phyloP scores from a whole-genome alignment of 2,329 filamentous ascomycete genomes.

The Metarhizium humberi region DNA sequence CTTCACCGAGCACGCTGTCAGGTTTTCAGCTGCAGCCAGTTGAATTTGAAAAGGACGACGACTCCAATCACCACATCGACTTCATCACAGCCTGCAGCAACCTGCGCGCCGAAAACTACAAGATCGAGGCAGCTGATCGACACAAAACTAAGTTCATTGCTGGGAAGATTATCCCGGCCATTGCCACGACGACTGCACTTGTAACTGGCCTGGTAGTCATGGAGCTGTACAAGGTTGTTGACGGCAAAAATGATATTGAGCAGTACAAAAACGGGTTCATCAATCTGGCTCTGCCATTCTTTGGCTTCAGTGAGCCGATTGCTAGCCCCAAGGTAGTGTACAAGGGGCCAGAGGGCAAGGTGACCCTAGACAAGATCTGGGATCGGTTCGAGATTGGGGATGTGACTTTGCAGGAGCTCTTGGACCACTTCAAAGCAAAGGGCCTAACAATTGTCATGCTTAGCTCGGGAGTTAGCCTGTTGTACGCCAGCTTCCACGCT shows the following conservation, averaged over 20 bases:
- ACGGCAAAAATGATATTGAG: conserved; percentile 93
- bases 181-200: conserved; percentile 91
- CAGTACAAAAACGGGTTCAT: conserved; percentile 99
- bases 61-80: conserved; percentile 96
- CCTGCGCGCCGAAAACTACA: conserved; percentile 94
- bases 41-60: conserved; percentile 98
- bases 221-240: conserved; percentile 92
- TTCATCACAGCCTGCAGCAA: conserved; percentile 98
- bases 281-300: conserved; percentile 93
- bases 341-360: conserved; percentile 65
- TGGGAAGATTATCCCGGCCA: conserved; percentile 97
- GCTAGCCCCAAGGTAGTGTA: conserved; percentile 89
- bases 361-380: conserved; percentile 92
- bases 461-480: conserved; percentile 89
- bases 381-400: conserved; percentile 89
- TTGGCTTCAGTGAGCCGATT: conserved; percentile 96
- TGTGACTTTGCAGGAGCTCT: conserved; percentile 74
- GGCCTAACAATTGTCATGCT: conserved; percentile 85
- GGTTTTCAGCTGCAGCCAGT: conserved; percentile 87
- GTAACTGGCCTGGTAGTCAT: conserved; percentile 89
- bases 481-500: conserved; percentile 91
- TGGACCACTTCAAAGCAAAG: conserved; percentile 71
- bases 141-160: conserved; percentile 99
- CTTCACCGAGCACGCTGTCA: conserved; percentile 68
- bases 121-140: conserved; percentile 82